Evolutionary conservation across 164 flowering plant genomes (phyloP).

Genomic region (Vitis labrusca): DNA sequence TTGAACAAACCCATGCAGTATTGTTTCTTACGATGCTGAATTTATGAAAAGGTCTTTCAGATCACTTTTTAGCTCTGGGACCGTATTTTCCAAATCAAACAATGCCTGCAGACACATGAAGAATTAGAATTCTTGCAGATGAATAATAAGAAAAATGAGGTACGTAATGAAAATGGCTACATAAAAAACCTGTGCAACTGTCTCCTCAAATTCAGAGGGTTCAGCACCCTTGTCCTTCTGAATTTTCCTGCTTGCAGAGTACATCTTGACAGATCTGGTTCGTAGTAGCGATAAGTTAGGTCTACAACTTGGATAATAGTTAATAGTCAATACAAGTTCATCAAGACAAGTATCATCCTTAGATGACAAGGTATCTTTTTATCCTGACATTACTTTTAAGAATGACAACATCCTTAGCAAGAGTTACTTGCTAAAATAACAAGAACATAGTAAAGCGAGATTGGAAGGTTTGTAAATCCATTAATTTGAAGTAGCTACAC

Average conservation of each 20-base stretch:
- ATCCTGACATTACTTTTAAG: too few relatives aligned
- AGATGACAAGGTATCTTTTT: too few relatives aligned
- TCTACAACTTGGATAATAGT: not conserved
- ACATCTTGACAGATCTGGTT: slow-evolving; percentile 49
- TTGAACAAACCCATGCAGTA: not conserved
- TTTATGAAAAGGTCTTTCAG: slow-evolving; percentile 78
- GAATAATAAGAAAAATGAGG: too few relatives aligned
- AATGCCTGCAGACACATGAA: slow-evolving; percentile 45
- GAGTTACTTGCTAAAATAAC: too few relatives aligned
- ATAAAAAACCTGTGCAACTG: slow-evolving; percentile 70
- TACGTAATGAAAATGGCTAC: too few relatives aligned
- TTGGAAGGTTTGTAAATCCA: too few relatives aligned
- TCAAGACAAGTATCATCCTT: too few relatives aligned
- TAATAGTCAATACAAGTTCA: too few relatives aligned
- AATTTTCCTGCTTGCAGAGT: slow-evolving; percentile 55
- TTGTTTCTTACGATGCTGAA: slow-evolving; percentile 55
- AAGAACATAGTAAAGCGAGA: too few relatives aligned
- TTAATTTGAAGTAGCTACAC: too few relatives aligned
- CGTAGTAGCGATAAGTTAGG: not conserved
- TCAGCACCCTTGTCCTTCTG: slow-evolving; percentile 66
- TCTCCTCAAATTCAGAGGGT: slow-evolving; percentile 67
- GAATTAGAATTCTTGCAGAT: not conserved
- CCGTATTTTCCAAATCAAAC: slow-evolving; percentile 72
- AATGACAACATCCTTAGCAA: too few relatives aligned
- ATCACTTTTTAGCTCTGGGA: slow-evolving; percentile 67